Conservation (phyloP, 768 basidiomycete species). For the Suillus discolor region DNA sequence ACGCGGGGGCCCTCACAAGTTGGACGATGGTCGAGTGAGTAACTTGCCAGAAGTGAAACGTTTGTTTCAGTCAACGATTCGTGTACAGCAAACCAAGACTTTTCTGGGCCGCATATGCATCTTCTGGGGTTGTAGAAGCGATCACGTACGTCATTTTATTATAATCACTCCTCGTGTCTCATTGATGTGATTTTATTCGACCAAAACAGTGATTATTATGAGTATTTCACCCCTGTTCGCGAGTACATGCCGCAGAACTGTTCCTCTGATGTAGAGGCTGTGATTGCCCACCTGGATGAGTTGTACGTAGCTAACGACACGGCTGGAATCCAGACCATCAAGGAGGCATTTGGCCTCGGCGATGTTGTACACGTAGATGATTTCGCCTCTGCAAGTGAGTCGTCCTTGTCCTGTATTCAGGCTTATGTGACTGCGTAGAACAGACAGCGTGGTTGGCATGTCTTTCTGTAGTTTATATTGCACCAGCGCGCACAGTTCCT, state of each 20-base stretch:
- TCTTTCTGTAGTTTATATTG: not conserved
- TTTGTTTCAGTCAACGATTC: not conserved
- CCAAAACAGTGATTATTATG: slow-evolving; percentile 24
- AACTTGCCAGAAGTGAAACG: not conserved
- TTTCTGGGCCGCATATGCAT: slow-evolving; percentile 46
- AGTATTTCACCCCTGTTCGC: slow-evolving; percentile 72
- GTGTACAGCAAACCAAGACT: slow-evolving; percentile 37
- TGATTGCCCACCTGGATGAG: slow-evolving; percentile 60
- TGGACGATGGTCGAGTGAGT: slow-evolving; percentile 72
- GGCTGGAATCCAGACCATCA: slow-evolving; percentile 52
- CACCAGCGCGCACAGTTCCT: not conserved
- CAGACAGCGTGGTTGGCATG: not conserved
- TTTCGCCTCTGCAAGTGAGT: slow-evolving; percentile 57
- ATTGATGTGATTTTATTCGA: not conserved
- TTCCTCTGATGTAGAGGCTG: slow-evolving; percentile 69
- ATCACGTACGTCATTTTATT: slow-evolving; percentile 37
- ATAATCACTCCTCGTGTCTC: not conserved
- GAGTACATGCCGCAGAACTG: slow-evolving; percentile 72
- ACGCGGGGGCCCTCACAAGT: slow-evolving; percentile 50
- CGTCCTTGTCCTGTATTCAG: not conserved
- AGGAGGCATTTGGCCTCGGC: slow-evolving; percentile 60
- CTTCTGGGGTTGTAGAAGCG: slow-evolving; percentile 50
- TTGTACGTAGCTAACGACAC: slow-evolving; percentile 50
- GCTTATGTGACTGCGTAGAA: not conserved
- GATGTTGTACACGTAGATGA: slow-evolving; percentile 64